phyloP scores from a whole-genome alignment of 805 yeast genomes.

The Dipodascus geniculatus region DNA sequence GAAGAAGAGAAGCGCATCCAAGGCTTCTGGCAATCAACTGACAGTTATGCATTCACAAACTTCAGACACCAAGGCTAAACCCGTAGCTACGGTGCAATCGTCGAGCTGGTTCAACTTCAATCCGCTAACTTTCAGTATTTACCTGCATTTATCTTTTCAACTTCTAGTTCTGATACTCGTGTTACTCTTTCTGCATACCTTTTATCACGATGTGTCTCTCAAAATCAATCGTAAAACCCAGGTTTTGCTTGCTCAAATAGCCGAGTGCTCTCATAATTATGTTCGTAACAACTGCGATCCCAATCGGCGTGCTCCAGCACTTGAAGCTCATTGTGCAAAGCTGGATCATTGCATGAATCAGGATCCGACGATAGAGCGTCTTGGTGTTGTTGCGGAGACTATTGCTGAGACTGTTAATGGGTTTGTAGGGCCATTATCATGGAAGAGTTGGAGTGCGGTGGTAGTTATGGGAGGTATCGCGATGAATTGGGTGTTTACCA shows the following conservation, averaged over 20 bases:
- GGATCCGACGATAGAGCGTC: constrained; percentile 59
- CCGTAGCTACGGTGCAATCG: no score
- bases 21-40: no score
- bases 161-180: background rate
- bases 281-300: constrained; percentile 55
- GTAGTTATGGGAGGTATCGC: constrained; percentile 16
- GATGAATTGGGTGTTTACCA: background rate
- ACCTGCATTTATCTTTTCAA: background rate
- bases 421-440: constrained; percentile 54
- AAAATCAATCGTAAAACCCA: background rate
- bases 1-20: background rate
- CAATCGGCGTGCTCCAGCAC: constrained; percentile 60
- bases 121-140: background rate
- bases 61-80: no score
- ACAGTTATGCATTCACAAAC: no score
- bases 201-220: background rate
- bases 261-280: constrained; percentile 59
- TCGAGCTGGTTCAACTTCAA: background rate
- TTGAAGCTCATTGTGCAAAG: constrained; percentile 53
- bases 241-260: constrained; percentile 44
- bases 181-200: background rate
- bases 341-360: constrained; percentile 80
- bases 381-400: constrained; percentile 64
- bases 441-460: background rate
- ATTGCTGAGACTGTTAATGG: constrained; percentile 69